phyloP scores from a whole-genome alignment of 352 stramenopile species.

The Aphanomyces stellatus region DNA sequence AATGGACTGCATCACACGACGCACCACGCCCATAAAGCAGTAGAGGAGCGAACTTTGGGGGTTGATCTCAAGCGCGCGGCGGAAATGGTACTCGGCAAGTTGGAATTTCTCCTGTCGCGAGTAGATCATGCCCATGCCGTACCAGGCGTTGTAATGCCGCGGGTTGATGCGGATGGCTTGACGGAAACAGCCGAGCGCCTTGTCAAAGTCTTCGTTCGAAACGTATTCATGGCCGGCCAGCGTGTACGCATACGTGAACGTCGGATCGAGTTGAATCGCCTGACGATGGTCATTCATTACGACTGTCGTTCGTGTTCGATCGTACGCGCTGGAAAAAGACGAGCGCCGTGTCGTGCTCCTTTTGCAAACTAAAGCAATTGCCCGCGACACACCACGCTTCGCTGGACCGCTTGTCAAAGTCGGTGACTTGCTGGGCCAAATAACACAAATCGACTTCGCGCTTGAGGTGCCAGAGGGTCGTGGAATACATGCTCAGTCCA shows the following conservation, averaged over 20 bases:
- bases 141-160: constrained; percentile 91
- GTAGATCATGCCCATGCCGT: constrained; percentile 91
- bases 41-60: constrained; percentile 89
- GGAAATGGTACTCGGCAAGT: constrained; percentile 96
- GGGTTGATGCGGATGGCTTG: constrained; percentile 90
- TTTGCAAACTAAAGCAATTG: constrained; percentile 98
- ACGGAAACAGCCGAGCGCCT: constrained; percentile 91
- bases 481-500: constrained; percentile 93
- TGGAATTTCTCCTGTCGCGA: constrained; percentile 97
- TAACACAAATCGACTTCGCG: constrained; percentile 96
- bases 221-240: constrained; percentile 97
- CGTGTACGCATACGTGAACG: constrained; percentile 97
- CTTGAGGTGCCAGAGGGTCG: constrained; percentile 95
- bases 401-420: constrained; percentile 89
- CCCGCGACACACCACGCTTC: constrained; percentile 95
- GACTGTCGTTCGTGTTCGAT: background rate
- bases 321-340: constrained; percentile 91
- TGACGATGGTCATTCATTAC: constrained; percentile 17
- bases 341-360: constrained; percentile 95
- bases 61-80: constrained; percentile 90
- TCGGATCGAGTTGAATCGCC: constrained; percentile 91
- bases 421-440: constrained; percentile 88
- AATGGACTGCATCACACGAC: background rate
- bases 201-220: constrained; percentile 97
- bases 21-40: constrained; percentile 93